phyloP scores from a whole-genome alignment of 768 basidiomycete species.

The Phylloporus sp. region DNA sequence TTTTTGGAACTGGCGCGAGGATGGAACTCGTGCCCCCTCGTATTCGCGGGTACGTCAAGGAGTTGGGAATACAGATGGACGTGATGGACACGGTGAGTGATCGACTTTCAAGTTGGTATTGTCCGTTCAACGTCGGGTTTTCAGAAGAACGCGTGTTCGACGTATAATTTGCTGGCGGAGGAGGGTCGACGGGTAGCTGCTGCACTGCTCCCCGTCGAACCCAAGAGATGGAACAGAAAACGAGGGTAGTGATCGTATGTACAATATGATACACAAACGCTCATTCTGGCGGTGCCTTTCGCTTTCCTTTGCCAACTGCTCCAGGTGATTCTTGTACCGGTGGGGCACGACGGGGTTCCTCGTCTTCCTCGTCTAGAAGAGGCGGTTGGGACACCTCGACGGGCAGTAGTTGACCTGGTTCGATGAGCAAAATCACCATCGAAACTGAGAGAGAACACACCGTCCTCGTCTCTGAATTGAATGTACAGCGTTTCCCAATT shows the following conservation, averaged over 20 bases:
- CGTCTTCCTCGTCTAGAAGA: constrained; percentile 59
- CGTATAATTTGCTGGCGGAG: constrained; percentile 89
- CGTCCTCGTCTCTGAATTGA: constrained; percentile 57
- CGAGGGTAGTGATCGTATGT: constrained; percentile 1
- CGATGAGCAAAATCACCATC: constrained; percentile 6
- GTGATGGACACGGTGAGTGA: constrained; percentile 72
- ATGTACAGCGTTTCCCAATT: constrained; percentile 69
- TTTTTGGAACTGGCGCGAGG: constrained; percentile 81
- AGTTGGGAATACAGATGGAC: constrained; percentile 82
- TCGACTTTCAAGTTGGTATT: neutral
- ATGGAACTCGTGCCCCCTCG: constrained; percentile 64
- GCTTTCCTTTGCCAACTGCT: constrained; percentile 50
- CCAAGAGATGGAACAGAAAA: constrained; percentile 46
- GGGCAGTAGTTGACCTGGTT: constrained; percentile 52
- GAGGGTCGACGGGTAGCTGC: constrained; percentile 92
- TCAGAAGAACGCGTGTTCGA: constrained; percentile 89
- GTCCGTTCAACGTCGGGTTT: neutral
- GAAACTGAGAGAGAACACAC: constrained; percentile 30
- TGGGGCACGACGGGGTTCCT: constrained; percentile 30
- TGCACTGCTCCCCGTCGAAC: constrained; percentile 69
- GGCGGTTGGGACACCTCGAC: constrained; percentile 55
- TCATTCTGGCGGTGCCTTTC: constrained; percentile 45
- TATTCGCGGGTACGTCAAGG: constrained; percentile 61
- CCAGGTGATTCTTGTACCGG: constrained; percentile 26
- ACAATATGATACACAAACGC: too few species aligned